Evolutionary conservation across 176 grass and related monocot genomes (phyloP).

Genomic region (Metroxylon sagu): DNA sequence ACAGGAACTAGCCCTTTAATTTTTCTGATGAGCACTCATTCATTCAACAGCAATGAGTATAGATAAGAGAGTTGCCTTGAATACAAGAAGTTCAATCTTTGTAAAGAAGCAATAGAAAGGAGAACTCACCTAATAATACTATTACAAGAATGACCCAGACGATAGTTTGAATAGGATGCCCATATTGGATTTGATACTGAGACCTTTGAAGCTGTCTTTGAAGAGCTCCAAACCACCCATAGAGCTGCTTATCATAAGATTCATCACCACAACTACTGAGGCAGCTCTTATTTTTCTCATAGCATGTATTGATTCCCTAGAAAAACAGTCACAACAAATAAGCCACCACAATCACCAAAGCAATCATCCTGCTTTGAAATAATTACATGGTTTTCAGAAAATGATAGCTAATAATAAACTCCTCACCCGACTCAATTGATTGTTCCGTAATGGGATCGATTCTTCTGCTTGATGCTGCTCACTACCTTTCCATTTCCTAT

Average conservation of each 20-base stretch:
- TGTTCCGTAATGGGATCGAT: conserved; percentile 13
- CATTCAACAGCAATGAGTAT: too few relatives aligned
- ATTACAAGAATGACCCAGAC: conserved; percentile 24
- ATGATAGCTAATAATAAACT: conserved; percentile 1
- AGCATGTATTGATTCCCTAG: conserved; percentile 46
- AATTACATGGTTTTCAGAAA: too few relatives aligned
- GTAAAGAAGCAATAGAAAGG: conserved; percentile 10
- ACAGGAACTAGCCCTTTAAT: too few relatives aligned
- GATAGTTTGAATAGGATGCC: conserved; percentile 31
- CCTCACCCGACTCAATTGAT: conserved; percentile 44
- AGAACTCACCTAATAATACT: conserved; percentile 43
- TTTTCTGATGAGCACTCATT: too few relatives aligned
- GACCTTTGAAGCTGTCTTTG: conserved; percentile 64
- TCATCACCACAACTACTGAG: conserved; percentile 42
- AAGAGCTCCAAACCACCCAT: conserved; percentile 57
- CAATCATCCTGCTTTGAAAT: too few relatives aligned
- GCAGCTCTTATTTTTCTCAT: conserved; percentile 52
- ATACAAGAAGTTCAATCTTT: too few relatives aligned
- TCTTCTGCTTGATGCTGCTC: conserved; percentile 9
- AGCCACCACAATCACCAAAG: background rate
- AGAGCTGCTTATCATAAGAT: conserved; percentile 60
- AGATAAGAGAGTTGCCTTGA: too few relatives aligned
- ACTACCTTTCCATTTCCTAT: conserved; percentile 12
- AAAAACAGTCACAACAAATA: background rate
- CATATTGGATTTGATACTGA: conserved; percentile 66